phyloP scores from a whole-genome alignment of 1,139 yeast species.

The Saccharomyces hybrid region DNA sequence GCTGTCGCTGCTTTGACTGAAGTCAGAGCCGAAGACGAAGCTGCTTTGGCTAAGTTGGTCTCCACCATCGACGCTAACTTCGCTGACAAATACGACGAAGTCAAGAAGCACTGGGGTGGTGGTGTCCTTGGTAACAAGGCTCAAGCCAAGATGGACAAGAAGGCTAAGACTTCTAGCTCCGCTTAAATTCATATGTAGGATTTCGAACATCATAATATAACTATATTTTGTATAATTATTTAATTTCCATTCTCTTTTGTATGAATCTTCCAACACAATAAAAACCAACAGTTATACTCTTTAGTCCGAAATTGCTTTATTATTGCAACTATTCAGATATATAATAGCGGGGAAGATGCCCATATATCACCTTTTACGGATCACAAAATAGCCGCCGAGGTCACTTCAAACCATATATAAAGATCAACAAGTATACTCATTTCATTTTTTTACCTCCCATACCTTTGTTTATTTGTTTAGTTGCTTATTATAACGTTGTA shows the following conservation, averaged over 20 bases:
- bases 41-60: conserved; percentile 84
- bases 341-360: neutral
- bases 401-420: neutral
- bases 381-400: neutral
- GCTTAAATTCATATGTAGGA: neutral
- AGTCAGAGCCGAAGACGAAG: conserved; percentile 87
- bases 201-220: neutral
- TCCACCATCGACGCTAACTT: conserved; percentile 91
- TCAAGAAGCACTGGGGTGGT: conserved; percentile 99
- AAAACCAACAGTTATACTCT: neutral
- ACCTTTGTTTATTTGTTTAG: neutral
- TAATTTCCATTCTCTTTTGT: neutral
- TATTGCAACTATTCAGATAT: neutral
- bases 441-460: neutral
- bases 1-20: conserved; percentile 96
- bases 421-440: neutral
- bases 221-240: neutral
- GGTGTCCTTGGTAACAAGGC: conserved; percentile 95
- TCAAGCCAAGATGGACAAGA: conserved; percentile 60
- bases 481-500: neutral
- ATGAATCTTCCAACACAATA: neutral
- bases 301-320: neutral
- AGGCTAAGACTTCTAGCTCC: conserved; percentile 41
- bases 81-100: conserved; percentile 84
- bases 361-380: neutral